Evolutionary conservation across 495 filamentous ascomycete species (phyloP).

Genomic region (Aspergillus bridgeri): DNA sequence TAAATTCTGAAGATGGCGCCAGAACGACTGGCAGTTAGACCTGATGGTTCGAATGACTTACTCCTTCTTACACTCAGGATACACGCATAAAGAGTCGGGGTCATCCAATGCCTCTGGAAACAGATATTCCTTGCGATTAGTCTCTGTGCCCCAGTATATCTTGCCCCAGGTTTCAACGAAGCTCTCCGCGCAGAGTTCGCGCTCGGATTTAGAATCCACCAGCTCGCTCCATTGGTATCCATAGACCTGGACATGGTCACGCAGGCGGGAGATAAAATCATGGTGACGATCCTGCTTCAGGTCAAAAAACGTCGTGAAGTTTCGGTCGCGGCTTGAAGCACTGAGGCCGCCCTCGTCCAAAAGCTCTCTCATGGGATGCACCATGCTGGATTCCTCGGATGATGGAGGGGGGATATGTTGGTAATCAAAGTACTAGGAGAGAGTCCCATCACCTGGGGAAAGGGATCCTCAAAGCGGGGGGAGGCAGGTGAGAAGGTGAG

Average conservation of each 20-base stretch:
- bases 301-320: constrained; percentile 21
- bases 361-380: constrained; percentile 10
- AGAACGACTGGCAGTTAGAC: neutral
- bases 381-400: neutral
- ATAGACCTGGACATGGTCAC: neutral
- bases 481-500: too few species aligned
- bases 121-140: constrained; percentile 12
- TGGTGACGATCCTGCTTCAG: constrained; percentile 13
- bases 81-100: constrained; percentile 3
- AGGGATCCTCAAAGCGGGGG: too few species aligned
- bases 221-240: constrained; percentile 4
- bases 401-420: neutral
- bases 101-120: neutral
- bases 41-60: constrained; percentile 2
- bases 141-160: constrained; percentile 9
- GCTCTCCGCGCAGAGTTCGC: constrained; percentile 3
- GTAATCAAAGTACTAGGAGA: neutral
- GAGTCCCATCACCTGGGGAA: constrained; percentile 2
- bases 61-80: constrained; percentile 11
- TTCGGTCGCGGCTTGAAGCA: constrained; percentile 4
- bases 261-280: constrained; percentile 11
- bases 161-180: constrained; percentile 9
- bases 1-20: neutral
- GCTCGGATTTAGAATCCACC: neutral
- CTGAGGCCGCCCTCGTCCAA: constrained; percentile 12